These are phyloP conservation scores for Eurotiales sp. DNA, from an alignment of 2,329 filamentous ascomycete species.

Conservation along the genomic window DNA sequence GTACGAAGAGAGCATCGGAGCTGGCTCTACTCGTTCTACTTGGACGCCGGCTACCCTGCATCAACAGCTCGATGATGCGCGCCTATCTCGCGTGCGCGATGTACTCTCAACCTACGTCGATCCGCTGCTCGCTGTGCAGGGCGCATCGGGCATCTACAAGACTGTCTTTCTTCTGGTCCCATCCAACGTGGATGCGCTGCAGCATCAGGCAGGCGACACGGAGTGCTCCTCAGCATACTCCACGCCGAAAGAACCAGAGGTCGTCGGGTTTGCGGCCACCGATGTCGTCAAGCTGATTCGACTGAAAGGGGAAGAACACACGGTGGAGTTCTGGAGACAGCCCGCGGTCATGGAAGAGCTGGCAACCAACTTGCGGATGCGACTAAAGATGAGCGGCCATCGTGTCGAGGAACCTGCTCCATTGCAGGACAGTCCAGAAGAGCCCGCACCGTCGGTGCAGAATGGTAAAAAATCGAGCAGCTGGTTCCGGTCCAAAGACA, in stretches of 20 bases:
- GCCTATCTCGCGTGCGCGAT: conserved; percentile 37
- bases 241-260: conserved; percentile 24
- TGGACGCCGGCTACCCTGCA: conserved; percentile 14
- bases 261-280: conserved; percentile 38
- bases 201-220: conserved; percentile 18
- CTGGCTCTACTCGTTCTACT: conserved; percentile 2
- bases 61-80: conserved; percentile 34
- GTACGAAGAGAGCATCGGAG: conserved; percentile 30
- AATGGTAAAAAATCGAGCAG: conserved; percentile 2
- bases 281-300: conserved; percentile 39
- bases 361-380: conserved; percentile 29
- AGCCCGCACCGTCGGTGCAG: not conserved
- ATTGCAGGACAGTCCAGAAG: not conserved
- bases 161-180: conserved; percentile 45
- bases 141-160: conserved; percentile 39
- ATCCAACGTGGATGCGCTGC: conserved; percentile 35
- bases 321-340: conserved; percentile 43
- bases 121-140: conserved; percentile 38
- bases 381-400: conserved; percentile 23
- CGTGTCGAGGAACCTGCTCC: conserved; percentile 13
- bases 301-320: conserved; percentile 38
- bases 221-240: conserved; percentile 14
- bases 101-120: conserved; percentile 39
- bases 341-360: conserved; percentile 40
- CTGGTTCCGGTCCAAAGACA: conserved; percentile 13